phyloP scores from a whole-genome alignment of 306 rosid species.

The Quercus aquifolioides region DNA sequence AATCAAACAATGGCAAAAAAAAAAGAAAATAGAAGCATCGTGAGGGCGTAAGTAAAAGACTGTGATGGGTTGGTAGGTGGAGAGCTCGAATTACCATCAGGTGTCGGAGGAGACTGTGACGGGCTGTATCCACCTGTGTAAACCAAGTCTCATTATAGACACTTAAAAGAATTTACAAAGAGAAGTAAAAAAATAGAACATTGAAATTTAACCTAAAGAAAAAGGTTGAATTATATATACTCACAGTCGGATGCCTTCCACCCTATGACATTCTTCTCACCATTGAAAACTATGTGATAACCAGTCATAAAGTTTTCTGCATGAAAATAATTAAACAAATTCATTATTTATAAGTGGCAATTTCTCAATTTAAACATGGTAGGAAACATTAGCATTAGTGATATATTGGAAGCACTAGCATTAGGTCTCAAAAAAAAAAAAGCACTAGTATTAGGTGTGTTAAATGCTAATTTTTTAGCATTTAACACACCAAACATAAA shows the following conservation, averaged over 20 bases:
- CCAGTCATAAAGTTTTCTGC: conserved; percentile 97
- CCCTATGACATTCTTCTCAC: conserved; percentile 61
- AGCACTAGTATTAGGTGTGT: too few species aligned
- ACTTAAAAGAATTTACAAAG: not conserved
- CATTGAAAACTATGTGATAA: conserved; percentile 66
- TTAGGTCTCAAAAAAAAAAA: too few species aligned
- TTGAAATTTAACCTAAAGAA: not conserved
- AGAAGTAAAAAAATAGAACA: not conserved
- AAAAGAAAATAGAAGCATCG: conserved; percentile 24
- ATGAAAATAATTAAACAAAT: conserved; percentile 15
- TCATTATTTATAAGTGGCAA: not conserved
- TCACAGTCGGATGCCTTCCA: conserved; percentile 77
- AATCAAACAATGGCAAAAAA: conserved; percentile 43
- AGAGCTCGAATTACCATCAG: too few species aligned
- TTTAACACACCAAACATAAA: too few species aligned
- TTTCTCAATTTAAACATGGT: too few species aligned
- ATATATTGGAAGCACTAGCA: too few species aligned
- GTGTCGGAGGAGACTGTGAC: too few species aligned
- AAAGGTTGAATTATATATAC: conserved; percentile 18
- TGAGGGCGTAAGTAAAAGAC: conserved; percentile 10
- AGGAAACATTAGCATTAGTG: too few species aligned
- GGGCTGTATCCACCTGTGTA: conserved; percentile 42
- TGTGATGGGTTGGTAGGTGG: too few species aligned
- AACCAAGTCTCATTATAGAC: conserved; percentile 10
- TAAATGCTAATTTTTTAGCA: too few species aligned